These are phyloP conservation scores for Microsporum canis DNA, from an alignment of 2,329 filamentous ascomycete species.

Conservation along the genomic window DNA sequence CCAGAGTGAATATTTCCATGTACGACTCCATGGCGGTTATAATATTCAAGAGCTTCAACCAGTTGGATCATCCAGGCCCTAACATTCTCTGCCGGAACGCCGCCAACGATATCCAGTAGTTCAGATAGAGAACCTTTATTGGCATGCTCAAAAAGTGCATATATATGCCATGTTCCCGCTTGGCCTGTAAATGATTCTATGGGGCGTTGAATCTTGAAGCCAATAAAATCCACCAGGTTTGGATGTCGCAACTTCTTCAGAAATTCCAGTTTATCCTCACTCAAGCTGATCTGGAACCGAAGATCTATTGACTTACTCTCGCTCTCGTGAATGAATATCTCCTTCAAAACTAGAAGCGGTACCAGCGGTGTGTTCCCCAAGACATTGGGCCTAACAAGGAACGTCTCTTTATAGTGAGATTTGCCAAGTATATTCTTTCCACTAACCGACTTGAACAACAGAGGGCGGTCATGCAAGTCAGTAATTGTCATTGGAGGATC, in stretches of 20 bases:
- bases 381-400: constrained; percentile 60
- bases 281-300: constrained; percentile 62
- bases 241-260: constrained; percentile 64
- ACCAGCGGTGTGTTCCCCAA: constrained; percentile 45
- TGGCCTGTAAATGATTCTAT: constrained; percentile 30
- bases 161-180: constrained; percentile 55
- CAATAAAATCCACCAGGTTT: constrained; percentile 67
- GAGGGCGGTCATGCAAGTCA: constrained; percentile 50
- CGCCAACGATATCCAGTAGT: constrained; percentile 65
- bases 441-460: constrained; percentile 60
- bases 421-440: constrained; percentile 56
- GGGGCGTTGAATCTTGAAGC: constrained; percentile 62
- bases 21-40: constrained; percentile 72
- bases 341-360: constrained; percentile 60
- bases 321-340: constrained; percentile 49
- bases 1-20: constrained; percentile 72
- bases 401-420: constrained; percentile 52
- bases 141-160: constrained; percentile 62
- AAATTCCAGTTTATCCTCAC: constrained; percentile 65
- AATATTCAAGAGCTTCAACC: constrained; percentile 74
- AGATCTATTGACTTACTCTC: constrained; percentile 51
- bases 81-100: constrained; percentile 61
- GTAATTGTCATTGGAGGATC: constrained; percentile 42
- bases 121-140: constrained; percentile 75
- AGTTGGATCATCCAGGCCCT: constrained; percentile 87